Conservation (phyloP, 441 rosid genomes). For the Adansonia gregorii region DNA sequence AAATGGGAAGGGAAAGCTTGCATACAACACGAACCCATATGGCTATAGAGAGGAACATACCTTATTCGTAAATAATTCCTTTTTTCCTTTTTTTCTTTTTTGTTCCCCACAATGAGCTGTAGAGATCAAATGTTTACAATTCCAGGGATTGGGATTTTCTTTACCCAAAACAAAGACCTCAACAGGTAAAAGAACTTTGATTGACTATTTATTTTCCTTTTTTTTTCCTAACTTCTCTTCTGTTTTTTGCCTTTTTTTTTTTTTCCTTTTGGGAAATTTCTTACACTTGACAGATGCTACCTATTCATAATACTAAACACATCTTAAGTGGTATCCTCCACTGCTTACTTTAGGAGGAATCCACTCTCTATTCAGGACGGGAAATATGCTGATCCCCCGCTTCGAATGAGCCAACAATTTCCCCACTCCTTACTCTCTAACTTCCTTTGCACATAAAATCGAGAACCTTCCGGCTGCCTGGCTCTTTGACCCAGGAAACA, state of each 20-base stretch:
- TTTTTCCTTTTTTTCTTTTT: constrained; percentile 11
- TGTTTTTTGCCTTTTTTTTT: background rate
- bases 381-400: constrained; percentile 74
- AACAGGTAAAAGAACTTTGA: constrained; percentile 25
- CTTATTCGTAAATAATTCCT: constrained; percentile 13
- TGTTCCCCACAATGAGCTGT: constrained; percentile 35
- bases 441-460: constrained; percentile 34
- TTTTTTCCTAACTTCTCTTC: constrained; percentile 2
- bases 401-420: constrained; percentile 90
- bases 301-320: constrained; percentile 38
- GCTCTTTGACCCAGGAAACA: constrained; percentile 60
- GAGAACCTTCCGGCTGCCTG: constrained; percentile 44
- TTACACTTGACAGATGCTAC: constrained; percentile 37
- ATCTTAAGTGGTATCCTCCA: constrained; percentile 42
- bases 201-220: background rate
- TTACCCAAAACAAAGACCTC: constrained; percentile 44
- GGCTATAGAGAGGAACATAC: background rate
- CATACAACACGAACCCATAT: background rate
- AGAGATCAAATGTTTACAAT: constrained; percentile 62
- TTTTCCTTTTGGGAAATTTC: constrained; percentile 30
- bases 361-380: constrained; percentile 38
- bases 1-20: background rate
- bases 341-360: constrained; percentile 41
- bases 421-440: constrained; percentile 33
- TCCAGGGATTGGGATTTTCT: constrained; percentile 45